Percentiles rank a stretch among this genome's conserved stretches.
Conservation (phyloP, 768 basidiomycete species). For the Phlebiopsis flavidoalba region DNA sequence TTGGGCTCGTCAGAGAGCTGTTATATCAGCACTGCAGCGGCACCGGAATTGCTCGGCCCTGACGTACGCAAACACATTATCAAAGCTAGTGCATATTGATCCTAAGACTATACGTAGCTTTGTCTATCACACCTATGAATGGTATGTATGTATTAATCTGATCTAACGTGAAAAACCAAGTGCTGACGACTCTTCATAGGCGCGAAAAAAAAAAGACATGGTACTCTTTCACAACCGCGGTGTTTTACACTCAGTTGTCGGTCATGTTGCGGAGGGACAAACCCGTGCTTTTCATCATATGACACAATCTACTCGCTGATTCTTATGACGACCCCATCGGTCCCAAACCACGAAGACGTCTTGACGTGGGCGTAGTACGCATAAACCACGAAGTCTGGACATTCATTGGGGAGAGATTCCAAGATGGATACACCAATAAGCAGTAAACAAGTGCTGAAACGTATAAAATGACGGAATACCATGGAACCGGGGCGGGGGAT, state of each 20-base stretch:
- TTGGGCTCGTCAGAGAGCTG: conserved; percentile 65
- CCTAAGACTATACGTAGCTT: neutral
- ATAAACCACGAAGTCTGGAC: neutral
- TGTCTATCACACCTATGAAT: neutral
- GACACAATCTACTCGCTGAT: conserved; percentile 80
- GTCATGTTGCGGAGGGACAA: conserved; percentile 61
- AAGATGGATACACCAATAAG: no score
- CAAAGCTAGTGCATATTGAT: neutral
- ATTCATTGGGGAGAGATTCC: no score
- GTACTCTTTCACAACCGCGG: conserved; percentile 86
- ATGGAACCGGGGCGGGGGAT: no score
- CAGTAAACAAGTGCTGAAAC: no score
- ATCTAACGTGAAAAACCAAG: neutral
- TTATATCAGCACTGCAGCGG: conserved; percentile 83
- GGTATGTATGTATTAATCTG: neutral
- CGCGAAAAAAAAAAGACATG: conserved; percentile 60
- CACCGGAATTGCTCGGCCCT: conserved; percentile 65
- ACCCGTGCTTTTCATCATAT: conserved; percentile 78
- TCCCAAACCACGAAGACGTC: conserved; percentile 62
- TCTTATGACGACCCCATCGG: conserved; percentile 67
- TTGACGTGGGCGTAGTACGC: neutral
- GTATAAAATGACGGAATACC: no score
- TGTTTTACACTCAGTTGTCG: conserved; percentile 73
- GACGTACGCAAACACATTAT: neutral
- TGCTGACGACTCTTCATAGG: neutral